Evolutionary conservation across 305 asterid genomes (phyloP), one percentile per base, ranked within the genome.

Genomic region (Ajuga reptans): DNA sequence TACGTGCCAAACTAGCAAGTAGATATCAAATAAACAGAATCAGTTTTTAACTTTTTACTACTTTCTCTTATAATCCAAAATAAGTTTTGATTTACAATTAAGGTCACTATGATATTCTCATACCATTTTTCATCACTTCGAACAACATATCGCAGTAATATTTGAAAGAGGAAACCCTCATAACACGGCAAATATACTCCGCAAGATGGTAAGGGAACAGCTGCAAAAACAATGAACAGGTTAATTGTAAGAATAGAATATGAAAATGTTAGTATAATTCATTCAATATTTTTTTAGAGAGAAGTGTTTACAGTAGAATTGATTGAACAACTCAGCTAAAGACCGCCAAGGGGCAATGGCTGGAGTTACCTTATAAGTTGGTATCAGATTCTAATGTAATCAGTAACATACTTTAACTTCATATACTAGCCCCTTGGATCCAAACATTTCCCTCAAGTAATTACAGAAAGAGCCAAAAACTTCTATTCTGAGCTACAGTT

Each of bases 71-170:
- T 47, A 56, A 53, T 47, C 21, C 14, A 63, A 41, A 42, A 47
- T 12, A 18, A 34, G 51, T 31, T 64, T n/a, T 31, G 10, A 60
- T 66, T 63, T 46, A 57, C 55, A 18, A 72, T 70, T 64, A 57
- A 62, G 70, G 66, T 50, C 29, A 71, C 37, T 39, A 66, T 66
- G 64, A 21, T 27, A 66, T 62, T 51, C 53, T n/a, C 74, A 17
- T 92, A 91, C 99, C 97, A 79, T 87, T 91, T 81, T 76, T 94
- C 99, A 94, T 91, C 76, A 94, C 99, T 85, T 94, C 99, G 50
- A 91, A 91, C 72, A 94, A 77, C 85, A 89, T 94, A 65, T 94
- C 96, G 15, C 99, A 94, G 81, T 94, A 94, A 84, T 94, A 94
- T 82, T 88, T 89, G 90, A 94, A 94, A 65, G 99, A 96, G 47